These are phyloP conservation scores for Leccinum cinnamomeum DNA, from an alignment of 1,284 basidiomycete genomes.

Conservation along the genomic window DNA sequence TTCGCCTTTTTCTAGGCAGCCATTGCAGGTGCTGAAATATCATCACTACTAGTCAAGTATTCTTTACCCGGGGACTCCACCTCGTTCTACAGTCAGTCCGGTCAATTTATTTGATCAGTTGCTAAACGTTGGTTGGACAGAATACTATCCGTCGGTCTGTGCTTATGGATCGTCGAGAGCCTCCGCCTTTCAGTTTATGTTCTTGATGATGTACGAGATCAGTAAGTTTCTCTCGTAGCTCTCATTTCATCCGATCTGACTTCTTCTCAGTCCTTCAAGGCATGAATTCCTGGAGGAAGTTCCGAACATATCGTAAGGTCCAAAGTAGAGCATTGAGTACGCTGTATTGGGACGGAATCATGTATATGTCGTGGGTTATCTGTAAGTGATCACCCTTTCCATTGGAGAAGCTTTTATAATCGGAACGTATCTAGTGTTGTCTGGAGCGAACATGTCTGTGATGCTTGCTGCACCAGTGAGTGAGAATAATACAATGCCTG, in stretches of 20 bases:
- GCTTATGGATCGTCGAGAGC: constrained; percentile 21
- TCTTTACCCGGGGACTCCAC: constrained; percentile 20
- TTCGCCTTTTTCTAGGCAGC: constrained; percentile 10
- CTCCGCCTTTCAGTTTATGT: constrained; percentile 16
- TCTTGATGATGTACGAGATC: constrained; percentile 31
- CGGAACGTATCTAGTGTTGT: constrained; percentile 19
- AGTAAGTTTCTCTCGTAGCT: constrained; percentile 12
- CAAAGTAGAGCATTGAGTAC: constrained; percentile 23
- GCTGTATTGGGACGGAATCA: constrained; percentile 31
- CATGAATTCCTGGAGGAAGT: constrained; percentile 31
- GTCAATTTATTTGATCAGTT: background rate
- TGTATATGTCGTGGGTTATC: constrained; percentile 33
- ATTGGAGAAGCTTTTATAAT: background rate
- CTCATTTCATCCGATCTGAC: constrained; percentile 1
- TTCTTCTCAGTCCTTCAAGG: constrained; percentile 25
- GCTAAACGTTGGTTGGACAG: constrained; percentile 9
- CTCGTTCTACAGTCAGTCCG: constrained; percentile 25
- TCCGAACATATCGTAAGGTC: constrained; percentile 23
- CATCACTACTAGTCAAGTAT: constrained; percentile 11
- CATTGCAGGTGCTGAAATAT: constrained; percentile 17
- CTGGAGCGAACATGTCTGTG: constrained; percentile 21
- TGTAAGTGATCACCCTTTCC: constrained; percentile 7
- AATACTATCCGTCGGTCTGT: constrained; percentile 25
- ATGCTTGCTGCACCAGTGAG: constrained; percentile 26
- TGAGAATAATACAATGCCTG: background rate